Base-by-base conservation (phyloP, 371 early-diverging fungal genomes). In the Mortierella sp. region DNA sequence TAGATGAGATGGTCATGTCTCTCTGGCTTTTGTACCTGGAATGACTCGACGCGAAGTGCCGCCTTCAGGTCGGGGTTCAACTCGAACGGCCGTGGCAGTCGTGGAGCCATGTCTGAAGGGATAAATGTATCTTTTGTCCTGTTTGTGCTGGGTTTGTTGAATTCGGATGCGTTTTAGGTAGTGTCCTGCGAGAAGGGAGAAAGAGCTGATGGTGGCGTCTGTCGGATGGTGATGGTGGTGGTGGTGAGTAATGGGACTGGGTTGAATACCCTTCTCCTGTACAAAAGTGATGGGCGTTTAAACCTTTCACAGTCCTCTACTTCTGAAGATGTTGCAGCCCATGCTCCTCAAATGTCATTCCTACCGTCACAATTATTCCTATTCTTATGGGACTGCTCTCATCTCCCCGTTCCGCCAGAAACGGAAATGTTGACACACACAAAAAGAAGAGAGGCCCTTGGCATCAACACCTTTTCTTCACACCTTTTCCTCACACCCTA, bases 61-160 rank as follows among this genome's bases (percentile, higher is more conserved):
- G 86, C 86, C 71, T 86, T 86, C 73, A 86, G 58, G 74, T 86
- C 86, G 1, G 82, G 82, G 73, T 86, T 80, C 75, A 86, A 79
- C 77, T 86, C 86, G 52, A 65, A 82, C 16, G 82, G 82, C 65
- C 82, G 80, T 24, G 82, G 86, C 72, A 80, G 34, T 72, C 82
- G 82, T 77, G 82, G 82, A n/a, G 76, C 79, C 82, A 81, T 81
- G 52, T 52, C 70, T 38, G 45, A 68, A 24, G 24, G 38, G 21
- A 24, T 55, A 24, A 2, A 34, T 34, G 19, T 63, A 28, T 19
- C 8, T 11, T 42, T 21, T 38, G 3, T 9, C 19, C 11, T 42
- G 21, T 68, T 65, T 34, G 28, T 31, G 28, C 34, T 21, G 19
- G 31, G 21, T 5, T 19, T 63, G 3, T 8, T 34, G 7, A 13